Base-by-base conservation (phyloP, 768 basidiomycete genomes). In the Trametes elegans region DNA sequence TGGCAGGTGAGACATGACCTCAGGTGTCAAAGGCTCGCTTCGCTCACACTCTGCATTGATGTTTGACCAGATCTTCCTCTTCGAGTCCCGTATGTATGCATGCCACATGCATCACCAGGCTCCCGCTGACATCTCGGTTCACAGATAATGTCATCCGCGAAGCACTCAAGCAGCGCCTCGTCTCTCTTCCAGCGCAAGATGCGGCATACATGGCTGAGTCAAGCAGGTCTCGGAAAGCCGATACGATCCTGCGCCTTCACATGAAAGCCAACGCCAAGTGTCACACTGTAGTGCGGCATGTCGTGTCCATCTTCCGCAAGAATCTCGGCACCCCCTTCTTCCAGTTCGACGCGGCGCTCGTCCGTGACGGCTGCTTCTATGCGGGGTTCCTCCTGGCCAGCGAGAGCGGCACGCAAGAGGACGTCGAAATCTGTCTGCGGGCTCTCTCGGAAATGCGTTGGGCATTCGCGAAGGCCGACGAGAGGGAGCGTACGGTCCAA, bases 351-450 rank as follows among this genome's bases (percentile, higher is more conserved):
- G 82, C 92, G 1, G 87, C 88, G 18, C 77, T 95, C 4, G 84
- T 94, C 49, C 82, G 90, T 18, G 93, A 96, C 63, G 94, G 94
- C 3, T 91, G 88, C 64, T 96, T 88, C 77, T 95, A 88, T 63
- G 90, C 90, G 3, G 92, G 84, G 2, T 81, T 87, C 58, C 72
- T 93, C 34, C 79, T 91, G 6, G 89, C 88, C 0, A 64, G 71
- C 31, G 83, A 80, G 53, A 67, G 72, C 7, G 82, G 79, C 8
- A 57, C 71, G 14, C 73, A 81, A 5, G 83, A 86, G 16, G 79
- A 83, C 49, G 71, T 76, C 19, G 68, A 75, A 27, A 56, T 73
- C 23, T 95, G 90, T 64, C 73, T 94, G 4, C 75, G 79, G 5
- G 92, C 91, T 8, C 77, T 96, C n/a, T 69, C 79, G 3, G 83